Evolutionary conservation across 352 stramenopile species (phyloP).

Genomic region (Thalassiosira ordinaria): DNA sequence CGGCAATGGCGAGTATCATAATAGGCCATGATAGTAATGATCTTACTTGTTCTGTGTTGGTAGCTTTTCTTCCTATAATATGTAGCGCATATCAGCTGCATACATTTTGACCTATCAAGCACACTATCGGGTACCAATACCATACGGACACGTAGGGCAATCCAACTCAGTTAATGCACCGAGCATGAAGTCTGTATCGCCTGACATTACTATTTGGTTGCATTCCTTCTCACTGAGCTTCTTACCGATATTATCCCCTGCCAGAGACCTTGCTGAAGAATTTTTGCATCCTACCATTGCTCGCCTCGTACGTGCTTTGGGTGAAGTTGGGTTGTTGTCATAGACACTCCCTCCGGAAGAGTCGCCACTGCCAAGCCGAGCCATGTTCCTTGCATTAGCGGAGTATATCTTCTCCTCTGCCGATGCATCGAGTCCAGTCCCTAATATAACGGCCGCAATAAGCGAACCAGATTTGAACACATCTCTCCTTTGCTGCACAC

Average conservation of each 20-base stretch:
- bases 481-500: slow-evolving; percentile 9
- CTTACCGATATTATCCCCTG: slow-evolving; percentile 49
- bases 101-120: too few species aligned
- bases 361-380: slow-evolving; percentile 61
- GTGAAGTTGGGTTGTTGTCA: slow-evolving; percentile 65
- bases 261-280: slow-evolving; percentile 50
- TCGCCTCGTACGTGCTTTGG: slow-evolving; percentile 48
- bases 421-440: background rate
- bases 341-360: slow-evolving; percentile 62
- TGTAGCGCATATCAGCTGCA: too few species aligned
- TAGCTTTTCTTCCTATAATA: too few species aligned
- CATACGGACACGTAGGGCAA: slow-evolving; percentile 72
- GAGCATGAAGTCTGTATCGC: slow-evolving; percentile 73
- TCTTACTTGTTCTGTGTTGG: too few species aligned
- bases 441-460: slow-evolving; percentile 11
- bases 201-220: slow-evolving; percentile 63
- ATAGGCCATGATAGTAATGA: too few species aligned
- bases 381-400: slow-evolving; percentile 69
- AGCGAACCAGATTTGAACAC: slow-evolving; percentile 24
- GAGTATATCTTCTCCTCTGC: slow-evolving; percentile 58
- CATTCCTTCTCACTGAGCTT: slow-evolving; percentile 66
- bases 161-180: slow-evolving; percentile 64
- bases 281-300: slow-evolving; percentile 73
- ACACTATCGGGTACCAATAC: slow-evolving; percentile 46
- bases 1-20: slow-evolving; percentile 68